Conservation (phyloP, 257 asterid genomes). For the Jaltomata sinuosa region DNA sequence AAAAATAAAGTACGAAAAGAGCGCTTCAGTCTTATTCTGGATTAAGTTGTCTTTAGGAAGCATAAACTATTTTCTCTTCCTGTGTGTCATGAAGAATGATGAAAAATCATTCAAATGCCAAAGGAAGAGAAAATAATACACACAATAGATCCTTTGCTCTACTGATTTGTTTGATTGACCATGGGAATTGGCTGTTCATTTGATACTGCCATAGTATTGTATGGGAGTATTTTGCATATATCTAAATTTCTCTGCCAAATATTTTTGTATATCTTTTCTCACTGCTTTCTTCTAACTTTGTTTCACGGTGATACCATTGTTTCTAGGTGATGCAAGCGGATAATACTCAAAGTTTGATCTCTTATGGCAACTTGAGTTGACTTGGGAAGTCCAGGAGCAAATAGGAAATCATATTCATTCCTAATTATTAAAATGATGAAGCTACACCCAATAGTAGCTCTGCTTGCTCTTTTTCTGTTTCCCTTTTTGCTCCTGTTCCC, state of each 20-base stretch:
- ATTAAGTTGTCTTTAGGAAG: background rate
- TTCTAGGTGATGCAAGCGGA: background rate
- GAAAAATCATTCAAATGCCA: background rate
- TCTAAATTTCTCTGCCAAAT: background rate
- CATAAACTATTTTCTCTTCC: background rate
- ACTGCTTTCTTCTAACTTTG: background rate
- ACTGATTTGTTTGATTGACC: background rate
- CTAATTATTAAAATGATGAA: conserved; percentile 15
- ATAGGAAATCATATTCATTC: background rate
- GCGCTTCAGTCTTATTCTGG: background rate
- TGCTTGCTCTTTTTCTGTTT: background rate
- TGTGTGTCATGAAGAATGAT: background rate
- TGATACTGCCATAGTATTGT: background rate
- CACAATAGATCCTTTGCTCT: background rate
- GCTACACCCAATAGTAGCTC: conserved; percentile 11
- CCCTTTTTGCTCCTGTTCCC: conserved; percentile 13
- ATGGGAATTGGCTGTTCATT: background rate
- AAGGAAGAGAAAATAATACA: background rate
- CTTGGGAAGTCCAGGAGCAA: background rate
- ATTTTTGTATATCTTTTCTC: background rate
- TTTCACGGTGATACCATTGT: background rate
- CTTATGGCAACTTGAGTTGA: background rate
- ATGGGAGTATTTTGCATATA: background rate
- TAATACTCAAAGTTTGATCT: background rate
- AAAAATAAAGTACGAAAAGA: background rate